phyloP scores from a whole-genome alignment of 768 basidiomycete species.

The Calocybe gangraenosa region DNA sequence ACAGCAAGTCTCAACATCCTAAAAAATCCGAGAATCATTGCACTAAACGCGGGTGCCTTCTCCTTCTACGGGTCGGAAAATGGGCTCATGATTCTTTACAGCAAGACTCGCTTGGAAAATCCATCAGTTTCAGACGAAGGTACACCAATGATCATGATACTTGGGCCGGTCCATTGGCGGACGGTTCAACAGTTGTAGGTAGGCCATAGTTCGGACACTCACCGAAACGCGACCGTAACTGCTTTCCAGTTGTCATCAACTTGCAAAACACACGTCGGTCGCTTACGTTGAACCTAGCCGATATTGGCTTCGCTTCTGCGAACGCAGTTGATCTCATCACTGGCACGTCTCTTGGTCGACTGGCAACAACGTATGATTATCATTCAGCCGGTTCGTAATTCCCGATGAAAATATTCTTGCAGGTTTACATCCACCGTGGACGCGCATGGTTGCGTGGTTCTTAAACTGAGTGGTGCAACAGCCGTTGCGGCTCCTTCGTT shows the following conservation, averaged over 20 bases:
- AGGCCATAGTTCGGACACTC: constrained; percentile 7
- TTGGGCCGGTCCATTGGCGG: constrained; percentile 43
- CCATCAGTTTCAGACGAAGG: constrained; percentile 40
- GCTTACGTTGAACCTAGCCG: constrained; percentile 37
- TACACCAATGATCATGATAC: constrained; percentile 48
- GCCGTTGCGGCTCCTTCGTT: constrained; percentile 22
- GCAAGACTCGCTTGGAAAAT: constrained; percentile 44
- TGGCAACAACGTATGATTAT: constrained; percentile 27
- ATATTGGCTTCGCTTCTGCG: constrained; percentile 38
- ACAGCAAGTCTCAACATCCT: constrained; percentile 32
- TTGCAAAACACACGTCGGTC: constrained; percentile 35
- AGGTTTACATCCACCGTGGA: constrained; percentile 33
- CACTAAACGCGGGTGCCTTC: constrained; percentile 32
- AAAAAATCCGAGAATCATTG: constrained; percentile 38
- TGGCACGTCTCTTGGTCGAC: constrained; percentile 30
- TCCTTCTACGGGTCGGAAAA: neutral
- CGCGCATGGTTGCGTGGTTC: constrained; percentile 30
- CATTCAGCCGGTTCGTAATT: neutral
- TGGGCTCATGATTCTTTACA: constrained; percentile 12
- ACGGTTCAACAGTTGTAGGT: constrained; percentile 45
- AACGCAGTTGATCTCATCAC: constrained; percentile 36
- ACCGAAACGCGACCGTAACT: neutral
- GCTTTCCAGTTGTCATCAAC: constrained; percentile 38
- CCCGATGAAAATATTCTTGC: constrained; percentile 1
- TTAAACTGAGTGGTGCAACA: constrained; percentile 31